Base-by-base conservation (phyloP, 2,329 filamentous ascomycete species). In the Diplodia scrobiculata region DNA sequence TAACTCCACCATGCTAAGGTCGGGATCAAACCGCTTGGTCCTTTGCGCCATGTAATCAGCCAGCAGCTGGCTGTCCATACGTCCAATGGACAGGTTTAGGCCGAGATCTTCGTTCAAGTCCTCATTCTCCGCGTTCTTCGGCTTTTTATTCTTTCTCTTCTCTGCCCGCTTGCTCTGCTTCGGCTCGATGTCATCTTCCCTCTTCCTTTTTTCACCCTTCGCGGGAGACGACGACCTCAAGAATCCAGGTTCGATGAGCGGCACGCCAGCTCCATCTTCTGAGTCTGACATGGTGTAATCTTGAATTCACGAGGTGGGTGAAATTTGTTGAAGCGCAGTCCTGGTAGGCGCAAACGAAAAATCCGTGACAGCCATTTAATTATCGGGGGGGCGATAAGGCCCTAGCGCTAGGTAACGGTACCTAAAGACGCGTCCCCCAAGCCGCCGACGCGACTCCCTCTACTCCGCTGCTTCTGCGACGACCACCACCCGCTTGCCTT, bases 41-140 rank as follows among this genome's bases (percentile, higher is more conserved):
- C 90, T 87, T 74, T 95, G 89, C 6, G 90, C 90, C 68, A 97
- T 83, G 76, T 97, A 88, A 76, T 97, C 94, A 1, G 93, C 91
- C 54, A 97, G 81, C 50, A 97, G 83, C 70, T 89, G 86, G 68
- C 87, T 89, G 76, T 97, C 91, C 89, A 97, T 93, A 68, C 87
- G 86, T 52, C 87, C 86, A 75, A 97, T 91, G 3, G 90, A 86
- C 69, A 86, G 87, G 79, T 97, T 96, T 70, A 97, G 81, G 6
- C 89, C 78, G 41, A 78, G 69, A 70, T 79, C 75, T 68, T 77
- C 73, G 68, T 83, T 80, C 66, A 83, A 67, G 21, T 81, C 78
- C 54, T 80, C 89, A 38, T 89, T 85, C 72, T 92, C 87, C 51
- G 87, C 83, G 74, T 92, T 87, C 67, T 84, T 81, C 64, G 80